Conservation (phyloP, 331 rosid genomes). For the Dryas integrifolia region DNA sequence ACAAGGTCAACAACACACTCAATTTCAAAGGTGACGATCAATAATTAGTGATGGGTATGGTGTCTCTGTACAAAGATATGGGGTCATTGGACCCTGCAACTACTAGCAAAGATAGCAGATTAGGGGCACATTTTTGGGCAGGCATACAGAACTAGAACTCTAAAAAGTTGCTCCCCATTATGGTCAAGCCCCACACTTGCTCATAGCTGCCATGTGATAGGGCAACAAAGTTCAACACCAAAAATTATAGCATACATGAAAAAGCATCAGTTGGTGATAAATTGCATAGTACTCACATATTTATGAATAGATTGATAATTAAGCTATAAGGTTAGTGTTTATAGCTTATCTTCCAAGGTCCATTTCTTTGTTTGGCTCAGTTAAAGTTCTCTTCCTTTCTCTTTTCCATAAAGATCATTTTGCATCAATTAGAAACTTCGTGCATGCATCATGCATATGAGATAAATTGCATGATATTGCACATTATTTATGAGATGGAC, state of each 20-base stretch:
- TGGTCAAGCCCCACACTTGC: constrained; percentile 27
- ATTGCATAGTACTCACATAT: neutral
- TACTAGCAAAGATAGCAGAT: constrained; percentile 13
- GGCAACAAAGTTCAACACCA: constrained; percentile 16
- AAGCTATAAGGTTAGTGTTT: neutral
- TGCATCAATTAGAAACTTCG: too few species aligned
- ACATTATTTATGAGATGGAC: too few species aligned
- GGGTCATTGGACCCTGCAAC: constrained; percentile 29
- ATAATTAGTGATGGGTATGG: constrained; percentile 28
- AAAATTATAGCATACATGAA: constrained; percentile 18
- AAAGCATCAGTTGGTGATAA: neutral
- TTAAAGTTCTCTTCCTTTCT: neutral
- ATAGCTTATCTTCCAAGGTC: neutral
- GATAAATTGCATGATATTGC: too few species aligned
- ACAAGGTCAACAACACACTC: constrained; percentile 26
- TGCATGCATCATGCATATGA: too few species aligned
- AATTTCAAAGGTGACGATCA: constrained; percentile 28
- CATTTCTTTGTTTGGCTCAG: neutral
- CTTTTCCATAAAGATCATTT: too few species aligned
- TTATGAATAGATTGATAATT: neutral
- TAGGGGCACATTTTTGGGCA: neutral
- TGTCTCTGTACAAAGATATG: constrained; percentile 7
- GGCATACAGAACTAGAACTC: neutral
- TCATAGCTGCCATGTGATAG: constrained; percentile 24
- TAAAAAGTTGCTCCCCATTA: constrained; percentile 17